phyloP scores from a whole-genome alignment of 2,329 filamentous ascomycete species.

The Penicillium sp. region DNA sequence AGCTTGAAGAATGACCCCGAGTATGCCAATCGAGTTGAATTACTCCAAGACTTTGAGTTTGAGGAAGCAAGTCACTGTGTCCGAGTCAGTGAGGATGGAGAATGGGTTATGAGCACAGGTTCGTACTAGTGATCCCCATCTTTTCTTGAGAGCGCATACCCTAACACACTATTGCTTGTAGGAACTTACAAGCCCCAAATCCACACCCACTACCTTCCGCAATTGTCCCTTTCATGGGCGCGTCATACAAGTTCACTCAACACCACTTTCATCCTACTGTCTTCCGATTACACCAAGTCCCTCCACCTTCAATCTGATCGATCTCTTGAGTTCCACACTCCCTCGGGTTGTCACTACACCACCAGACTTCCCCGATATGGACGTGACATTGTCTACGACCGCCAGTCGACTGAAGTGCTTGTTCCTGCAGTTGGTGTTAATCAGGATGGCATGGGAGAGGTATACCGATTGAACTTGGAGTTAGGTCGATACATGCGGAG shows the following conservation, averaged over 20 bases:
- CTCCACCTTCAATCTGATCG: conserved; percentile 91
- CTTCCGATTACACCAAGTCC: conserved; percentile 89
- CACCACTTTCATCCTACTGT: conserved; percentile 84
- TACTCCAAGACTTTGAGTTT: conserved; percentile 97
- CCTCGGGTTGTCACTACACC: conserved; percentile 81
- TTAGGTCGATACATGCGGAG: conserved; percentile 90
- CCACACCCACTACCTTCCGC: conserved; percentile 90
- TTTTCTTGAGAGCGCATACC: conserved; percentile 11
- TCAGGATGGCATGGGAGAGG: conserved; percentile 80
- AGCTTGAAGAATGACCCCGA: conserved; percentile 90
- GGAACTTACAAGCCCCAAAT: conserved; percentile 77
- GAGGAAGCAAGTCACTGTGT: conserved; percentile 92
- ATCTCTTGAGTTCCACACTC: conserved; percentile 88
- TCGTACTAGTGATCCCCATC: conserved; percentile 33
- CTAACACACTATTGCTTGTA: conserved; percentile 27
- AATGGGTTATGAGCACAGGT: conserved; percentile 96
- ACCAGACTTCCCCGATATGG: conserved; percentile 92
- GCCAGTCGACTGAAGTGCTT: conserved; percentile 77
- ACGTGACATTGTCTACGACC: conserved; percentile 82
- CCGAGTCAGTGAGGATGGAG: conserved; percentile 86
- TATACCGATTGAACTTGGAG: conserved; percentile 89
- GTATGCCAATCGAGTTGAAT: conserved; percentile 88
- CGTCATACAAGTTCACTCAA: conserved; percentile 91
- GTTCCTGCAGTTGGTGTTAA: conserved; percentile 87
- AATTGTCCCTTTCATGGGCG: conserved; percentile 88